Evolutionary conservation across 495 filamentous ascomycete species (phyloP).

Genomic region (Penicillium argentinense): DNA sequence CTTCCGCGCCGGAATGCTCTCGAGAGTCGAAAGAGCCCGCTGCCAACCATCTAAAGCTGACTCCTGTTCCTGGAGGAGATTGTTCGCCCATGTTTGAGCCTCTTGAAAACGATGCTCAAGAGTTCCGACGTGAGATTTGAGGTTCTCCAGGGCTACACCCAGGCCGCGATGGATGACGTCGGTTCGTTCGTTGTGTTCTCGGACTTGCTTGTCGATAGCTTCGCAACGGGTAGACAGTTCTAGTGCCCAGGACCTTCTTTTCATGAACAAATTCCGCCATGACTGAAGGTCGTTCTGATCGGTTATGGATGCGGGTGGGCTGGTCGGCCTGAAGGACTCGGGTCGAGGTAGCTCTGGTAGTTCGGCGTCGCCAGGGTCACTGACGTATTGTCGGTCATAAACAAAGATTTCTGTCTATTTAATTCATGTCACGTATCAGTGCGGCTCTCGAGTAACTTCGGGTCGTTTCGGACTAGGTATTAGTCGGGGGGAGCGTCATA

Average conservation of each 20-base stretch:
- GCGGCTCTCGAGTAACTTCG: too few relatives aligned
- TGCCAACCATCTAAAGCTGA: constrained; percentile 67
- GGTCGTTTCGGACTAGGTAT: too few relatives aligned
- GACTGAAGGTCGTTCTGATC: constrained; percentile 71
- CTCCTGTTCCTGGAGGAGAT: constrained; percentile 69
- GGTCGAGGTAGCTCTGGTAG: constrained; percentile 57
- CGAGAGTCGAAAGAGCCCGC: constrained; percentile 59
- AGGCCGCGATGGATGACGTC: constrained; percentile 70
- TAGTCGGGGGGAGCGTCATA: constrained; percentile 32
- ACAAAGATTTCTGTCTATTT: constrained; percentile 79
- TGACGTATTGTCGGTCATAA: constrained; percentile 70
- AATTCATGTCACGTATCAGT: constrained; percentile 6
- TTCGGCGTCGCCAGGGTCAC: constrained; percentile 44
- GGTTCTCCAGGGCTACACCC: constrained; percentile 76
- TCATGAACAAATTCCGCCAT: constrained; percentile 80
- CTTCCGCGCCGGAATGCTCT: constrained; percentile 58
- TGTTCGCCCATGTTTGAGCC: constrained; percentile 69
- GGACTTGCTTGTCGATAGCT: constrained; percentile 53
- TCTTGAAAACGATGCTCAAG: constrained; percentile 73
- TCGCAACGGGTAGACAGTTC: constrained; percentile 63
- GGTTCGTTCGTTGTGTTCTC: constrained; percentile 60
- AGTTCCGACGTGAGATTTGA: constrained; percentile 71
- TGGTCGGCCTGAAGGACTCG: constrained; percentile 54
- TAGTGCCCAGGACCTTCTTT: constrained; percentile 72
- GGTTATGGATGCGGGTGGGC: constrained; percentile 70